Base-by-base conservation (phyloP, 1,139 yeast species). In the Magnusiomyces starmeri region DNA sequence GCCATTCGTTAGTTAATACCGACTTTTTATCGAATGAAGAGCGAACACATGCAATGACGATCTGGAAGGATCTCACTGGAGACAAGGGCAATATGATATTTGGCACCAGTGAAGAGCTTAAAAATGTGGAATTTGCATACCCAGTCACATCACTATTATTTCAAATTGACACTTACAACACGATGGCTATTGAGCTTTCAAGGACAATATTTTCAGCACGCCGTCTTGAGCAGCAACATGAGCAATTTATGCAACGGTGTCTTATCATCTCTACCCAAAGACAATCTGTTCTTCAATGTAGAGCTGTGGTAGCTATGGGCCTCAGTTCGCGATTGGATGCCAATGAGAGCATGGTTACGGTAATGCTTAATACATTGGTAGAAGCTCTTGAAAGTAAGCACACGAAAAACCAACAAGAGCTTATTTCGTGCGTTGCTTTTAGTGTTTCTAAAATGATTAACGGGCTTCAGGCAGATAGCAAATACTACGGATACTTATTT, bases 241-340 rank as follows among this genome's bases (percentile, higher is more conserved):
- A 87, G 73, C 81, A 59, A 71, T 83, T 8, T 75, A 85, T 53
- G 86, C 92, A 88, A 75, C 81, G 57, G 75, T 85, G 29, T 77
- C 81, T 60, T 79, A 84, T 1, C 72, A 77, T 85, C 21, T 85
- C 89, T 1, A 82, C 59, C 60, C 74, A 76, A 46, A 68, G 71
- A 14, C 75, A 75, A 32, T 80, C 90, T 0, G 76, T 82, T 25
- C 74, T 87, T 53, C 90, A 87, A 62, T 79, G 81, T 8, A 74
- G 95, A 52, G 88, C 94, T 0, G 71, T 85, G 53, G 72, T 87
- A 58, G 76, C 86, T 6, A 75, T 85, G 29, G 95, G 96, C 39
- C 80, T 84, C 45, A 66, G 87, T 44, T 77, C 88, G 0, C 80
- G 78, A 57, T 68, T 73, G 20, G 89, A 89, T 34, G 77, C 84